These are phyloP conservation scores for Neurospora discreta DNA, from an alignment of 495 filamentous ascomycete genomes.

Conservation along the genomic window DNA sequence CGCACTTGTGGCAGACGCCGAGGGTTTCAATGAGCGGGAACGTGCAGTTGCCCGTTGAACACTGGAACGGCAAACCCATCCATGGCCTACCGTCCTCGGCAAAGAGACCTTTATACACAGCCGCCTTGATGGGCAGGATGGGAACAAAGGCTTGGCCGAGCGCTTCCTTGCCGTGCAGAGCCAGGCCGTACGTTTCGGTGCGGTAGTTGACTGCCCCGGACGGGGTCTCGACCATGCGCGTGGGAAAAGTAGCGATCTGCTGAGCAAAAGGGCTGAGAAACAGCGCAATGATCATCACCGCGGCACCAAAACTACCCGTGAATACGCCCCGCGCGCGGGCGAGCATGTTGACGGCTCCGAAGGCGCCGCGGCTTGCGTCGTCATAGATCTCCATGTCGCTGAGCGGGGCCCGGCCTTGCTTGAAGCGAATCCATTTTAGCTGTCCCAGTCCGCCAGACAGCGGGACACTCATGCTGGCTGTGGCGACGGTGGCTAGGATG, in stretches of 20 bases:
- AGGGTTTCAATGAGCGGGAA: slow-evolving; percentile 19
- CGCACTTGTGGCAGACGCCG: slow-evolving; percentile 17
- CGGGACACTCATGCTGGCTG: slow-evolving; percentile 26
- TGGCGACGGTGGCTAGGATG: slow-evolving; percentile 4
- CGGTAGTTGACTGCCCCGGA: slow-evolving; percentile 6
- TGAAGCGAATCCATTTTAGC: slow-evolving; percentile 41
- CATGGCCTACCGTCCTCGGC: slow-evolving; percentile 17
- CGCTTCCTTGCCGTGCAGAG: neutral
- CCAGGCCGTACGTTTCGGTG: neutral
- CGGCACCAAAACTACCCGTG: slow-evolving; percentile 28
- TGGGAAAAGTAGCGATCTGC: slow-evolving; percentile 14
- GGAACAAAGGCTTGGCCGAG: slow-evolving; percentile 15
- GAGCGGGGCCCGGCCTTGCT: slow-evolving; percentile 23
- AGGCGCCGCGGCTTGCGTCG: slow-evolving; percentile 32
- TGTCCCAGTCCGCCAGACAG: slow-evolving; percentile 31
- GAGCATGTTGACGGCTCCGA: slow-evolving; percentile 28
- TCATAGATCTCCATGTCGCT: slow-evolving; percentile 35
- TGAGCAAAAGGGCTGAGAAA: slow-evolving; percentile 18
- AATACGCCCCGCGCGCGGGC: slow-evolving; percentile 14
- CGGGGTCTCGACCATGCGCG: neutral
- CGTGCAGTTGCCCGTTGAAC: slow-evolving; percentile 20
- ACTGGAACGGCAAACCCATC: slow-evolving; percentile 11
- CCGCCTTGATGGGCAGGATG: slow-evolving; percentile 22
- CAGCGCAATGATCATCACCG: slow-evolving; percentile 29
- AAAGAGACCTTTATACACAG: slow-evolving; percentile 23